Percentiles rank a stretch among this genome's conserved stretches.
These are phyloP conservation scores for Beauveria medogensis DNA, from an alignment of 2,329 filamentous ascomycete genomes.

Conservation along the genomic window DNA sequence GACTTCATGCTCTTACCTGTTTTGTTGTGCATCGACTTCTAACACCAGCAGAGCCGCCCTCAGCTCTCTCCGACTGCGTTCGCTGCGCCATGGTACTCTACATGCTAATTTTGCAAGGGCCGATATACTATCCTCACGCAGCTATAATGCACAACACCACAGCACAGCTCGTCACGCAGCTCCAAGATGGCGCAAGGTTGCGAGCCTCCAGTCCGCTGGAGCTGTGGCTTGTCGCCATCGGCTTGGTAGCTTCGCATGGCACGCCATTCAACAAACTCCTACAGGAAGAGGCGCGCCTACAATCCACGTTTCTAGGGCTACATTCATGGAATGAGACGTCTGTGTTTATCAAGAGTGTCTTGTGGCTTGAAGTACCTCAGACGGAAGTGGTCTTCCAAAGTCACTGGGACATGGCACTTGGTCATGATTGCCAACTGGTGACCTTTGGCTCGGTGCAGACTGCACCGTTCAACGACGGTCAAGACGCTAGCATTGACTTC, in stretches of 20 bases:
- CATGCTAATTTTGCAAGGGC: slow-evolving; percentile 4
- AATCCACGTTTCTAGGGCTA: background rate
- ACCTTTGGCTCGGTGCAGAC: background rate
- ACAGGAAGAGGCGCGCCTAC: background rate
- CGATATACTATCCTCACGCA: slow-evolving; percentile 4
- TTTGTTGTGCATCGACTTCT: slow-evolving; percentile 45
- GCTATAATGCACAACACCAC: background rate
- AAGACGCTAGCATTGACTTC: too few species aligned
- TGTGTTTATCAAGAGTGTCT: background rate
- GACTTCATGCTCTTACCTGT: slow-evolving; percentile 47
- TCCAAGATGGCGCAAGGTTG: background rate
- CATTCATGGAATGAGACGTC: background rate
- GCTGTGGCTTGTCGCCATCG: slow-evolving; percentile 1
- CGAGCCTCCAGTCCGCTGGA: background rate
- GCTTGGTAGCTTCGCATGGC: slow-evolving; percentile 3
- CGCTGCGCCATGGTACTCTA: slow-evolving; percentile 1
- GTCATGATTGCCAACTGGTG: background rate
- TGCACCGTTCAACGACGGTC: background rate
- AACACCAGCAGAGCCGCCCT: background rate
- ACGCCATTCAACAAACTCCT: background rate
- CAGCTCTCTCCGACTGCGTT: background rate
- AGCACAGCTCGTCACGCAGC: background rate
- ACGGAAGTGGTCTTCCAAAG: slow-evolving; percentile 4
- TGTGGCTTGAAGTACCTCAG: background rate
- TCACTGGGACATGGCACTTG: slow-evolving; percentile 8